These are phyloP conservation scores for Cladophialophora psammophila DNA, from an alignment of 2,329 filamentous ascomycete genomes.

Conservation along the genomic window DNA sequence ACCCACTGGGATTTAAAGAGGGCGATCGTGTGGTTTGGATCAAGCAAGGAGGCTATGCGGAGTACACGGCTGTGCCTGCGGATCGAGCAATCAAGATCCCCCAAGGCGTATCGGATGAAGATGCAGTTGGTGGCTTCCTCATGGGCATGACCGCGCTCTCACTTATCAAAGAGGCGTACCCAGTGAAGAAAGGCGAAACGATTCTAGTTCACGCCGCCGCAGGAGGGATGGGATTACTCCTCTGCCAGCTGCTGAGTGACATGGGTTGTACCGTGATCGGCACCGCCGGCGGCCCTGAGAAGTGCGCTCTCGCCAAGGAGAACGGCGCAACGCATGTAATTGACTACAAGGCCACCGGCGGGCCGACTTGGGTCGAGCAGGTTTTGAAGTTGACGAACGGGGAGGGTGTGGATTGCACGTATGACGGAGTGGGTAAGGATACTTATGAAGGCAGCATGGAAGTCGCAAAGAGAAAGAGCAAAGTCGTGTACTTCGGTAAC, in stretches of 20 bases:
- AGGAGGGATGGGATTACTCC: slow-evolving; percentile 77
- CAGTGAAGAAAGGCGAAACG: slow-evolving; percentile 78
- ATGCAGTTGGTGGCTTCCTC: slow-evolving; percentile 73
- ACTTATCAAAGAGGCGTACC: slow-evolving; percentile 74
- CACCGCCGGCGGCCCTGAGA: slow-evolving; percentile 76
- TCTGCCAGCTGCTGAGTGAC: slow-evolving; percentile 73
- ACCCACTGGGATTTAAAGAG: slow-evolving; percentile 63
- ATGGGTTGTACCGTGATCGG: slow-evolving; percentile 81
- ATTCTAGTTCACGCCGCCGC: slow-evolving; percentile 85
- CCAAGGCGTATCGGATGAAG: slow-evolving; percentile 64
- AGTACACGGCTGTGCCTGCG: slow-evolving; percentile 65
- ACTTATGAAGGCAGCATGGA: slow-evolving; percentile 83
- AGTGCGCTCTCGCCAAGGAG: slow-evolving; percentile 71
- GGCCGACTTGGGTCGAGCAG: slow-evolving; percentile 77
- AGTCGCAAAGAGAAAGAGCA: slow-evolving; percentile 77
- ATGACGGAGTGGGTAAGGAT: slow-evolving; percentile 80
- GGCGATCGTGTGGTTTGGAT: slow-evolving; percentile 79
- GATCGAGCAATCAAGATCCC: slow-evolving; percentile 69
- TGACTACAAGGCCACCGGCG: slow-evolving; percentile 79
- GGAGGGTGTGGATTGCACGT: slow-evolving; percentile 74
- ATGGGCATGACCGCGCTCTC: slow-evolving; percentile 86
- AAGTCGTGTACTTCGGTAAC: slow-evolving; percentile 80
- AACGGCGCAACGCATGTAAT: slow-evolving; percentile 76
- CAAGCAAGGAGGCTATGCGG: slow-evolving; percentile 61
- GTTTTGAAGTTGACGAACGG: slow-evolving; percentile 85